Percentiles rank a stretch among this genome's conserved stretches.
Evolutionary conservation across 495 filamentous ascomycete genomes (phyloP).

Genomic region (Podospora australis): DNA sequence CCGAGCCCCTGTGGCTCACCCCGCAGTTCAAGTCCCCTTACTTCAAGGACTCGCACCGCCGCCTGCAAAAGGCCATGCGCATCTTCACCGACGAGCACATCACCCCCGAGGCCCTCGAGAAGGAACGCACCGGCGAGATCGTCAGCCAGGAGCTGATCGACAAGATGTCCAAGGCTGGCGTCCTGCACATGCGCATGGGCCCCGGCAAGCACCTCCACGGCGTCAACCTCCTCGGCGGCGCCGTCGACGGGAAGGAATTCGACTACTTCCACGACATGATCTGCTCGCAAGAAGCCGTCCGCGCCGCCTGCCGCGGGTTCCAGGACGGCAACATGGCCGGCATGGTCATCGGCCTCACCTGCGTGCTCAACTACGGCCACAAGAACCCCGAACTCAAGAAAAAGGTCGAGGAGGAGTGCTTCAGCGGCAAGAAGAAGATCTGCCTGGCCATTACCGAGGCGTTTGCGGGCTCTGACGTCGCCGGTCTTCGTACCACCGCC

Average conservation of each 20-base stretch:
- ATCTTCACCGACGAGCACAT: constrained; percentile 67
- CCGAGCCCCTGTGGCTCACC: constrained; percentile 73
- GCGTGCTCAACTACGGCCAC: constrained; percentile 70
- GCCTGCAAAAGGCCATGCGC: constrained; percentile 64
- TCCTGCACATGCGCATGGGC: constrained; percentile 77
- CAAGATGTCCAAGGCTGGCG: constrained; percentile 63
- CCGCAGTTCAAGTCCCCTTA: constrained; percentile 77
- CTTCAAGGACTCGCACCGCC: constrained; percentile 69
- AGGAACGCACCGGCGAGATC: constrained; percentile 67
- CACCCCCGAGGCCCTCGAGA: constrained; percentile 68
- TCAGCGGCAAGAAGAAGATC: constrained; percentile 80
- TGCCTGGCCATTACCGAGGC: constrained; percentile 84
- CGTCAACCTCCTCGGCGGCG: constrained; percentile 59
- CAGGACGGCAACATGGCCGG: constrained; percentile 61
- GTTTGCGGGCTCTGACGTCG: constrained; percentile 83
- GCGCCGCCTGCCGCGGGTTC: constrained; percentile 63
- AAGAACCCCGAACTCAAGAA: constrained; percentile 59
- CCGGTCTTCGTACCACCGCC: constrained; percentile 74
- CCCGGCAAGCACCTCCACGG: constrained; percentile 79
- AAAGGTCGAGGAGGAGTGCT: constrained; percentile 61
- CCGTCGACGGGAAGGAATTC: constrained; percentile 70
- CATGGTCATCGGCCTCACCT: constrained; percentile 78
- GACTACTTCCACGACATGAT: constrained; percentile 86
- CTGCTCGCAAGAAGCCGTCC: constrained; percentile 63
- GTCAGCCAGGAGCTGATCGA: constrained; percentile 75